phyloP scores from a whole-genome alignment of 371 early-diverging fungal genomes.

The Mortierella sp. region DNA sequence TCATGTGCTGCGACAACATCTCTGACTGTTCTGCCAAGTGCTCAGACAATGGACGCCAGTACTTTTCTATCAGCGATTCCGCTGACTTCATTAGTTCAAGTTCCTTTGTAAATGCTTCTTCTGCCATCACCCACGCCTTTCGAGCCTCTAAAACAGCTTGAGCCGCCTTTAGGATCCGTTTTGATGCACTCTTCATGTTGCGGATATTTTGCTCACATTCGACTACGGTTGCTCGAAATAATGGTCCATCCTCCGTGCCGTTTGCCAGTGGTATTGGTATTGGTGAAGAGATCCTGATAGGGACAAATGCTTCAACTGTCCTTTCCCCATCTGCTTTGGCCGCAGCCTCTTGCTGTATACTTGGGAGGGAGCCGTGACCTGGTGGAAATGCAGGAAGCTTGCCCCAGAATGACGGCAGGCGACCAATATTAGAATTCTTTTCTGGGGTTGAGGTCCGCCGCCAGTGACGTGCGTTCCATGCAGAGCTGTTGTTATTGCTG shows the following conservation, averaged over 20 bases:
- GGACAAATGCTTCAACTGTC: background rate
- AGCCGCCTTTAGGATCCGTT: slow-evolving; percentile 63
- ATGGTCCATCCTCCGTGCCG: slow-evolving; percentile 69
- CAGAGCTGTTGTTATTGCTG: slow-evolving; percentile 14
- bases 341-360: slow-evolving; percentile 9
- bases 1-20: slow-evolving; percentile 59
- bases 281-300: background rate
- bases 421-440: slow-evolving; percentile 19
- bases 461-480: slow-evolving; percentile 40
- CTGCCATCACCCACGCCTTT: slow-evolving; percentile 52
- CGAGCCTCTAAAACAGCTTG: slow-evolving; percentile 58
- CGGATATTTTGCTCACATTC: slow-evolving; percentile 64
- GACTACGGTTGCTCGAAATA: slow-evolving; percentile 67
- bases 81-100: slow-evolving; percentile 57
- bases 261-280: slow-evolving; percentile 38
- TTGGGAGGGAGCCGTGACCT: slow-evolving; percentile 26
- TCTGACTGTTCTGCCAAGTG: slow-evolving; percentile 56
- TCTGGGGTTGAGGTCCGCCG: slow-evolving; percentile 38
- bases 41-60: slow-evolving; percentile 55
- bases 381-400: slow-evolving; percentile 22
- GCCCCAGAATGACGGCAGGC: slow-evolving; percentile 36
- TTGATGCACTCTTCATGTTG: slow-evolving; percentile 59
- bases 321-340: background rate
- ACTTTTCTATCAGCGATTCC: slow-evolving; percentile 55
- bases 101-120: slow-evolving; percentile 58